Evolutionary conservation across 78 protist species (phyloP).

Genomic region (Dictyostelium capitatum): DNA sequence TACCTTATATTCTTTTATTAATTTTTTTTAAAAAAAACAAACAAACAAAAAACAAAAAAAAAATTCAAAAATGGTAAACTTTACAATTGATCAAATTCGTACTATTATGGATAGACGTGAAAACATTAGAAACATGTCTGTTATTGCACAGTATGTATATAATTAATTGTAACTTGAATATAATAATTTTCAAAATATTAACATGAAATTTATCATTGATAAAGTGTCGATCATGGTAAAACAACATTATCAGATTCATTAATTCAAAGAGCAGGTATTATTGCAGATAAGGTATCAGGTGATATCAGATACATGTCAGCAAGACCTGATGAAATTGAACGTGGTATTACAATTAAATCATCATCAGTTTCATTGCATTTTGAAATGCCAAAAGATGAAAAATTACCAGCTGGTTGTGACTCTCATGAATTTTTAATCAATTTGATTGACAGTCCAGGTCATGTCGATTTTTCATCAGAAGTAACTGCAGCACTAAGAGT

Average conservation of each 20-base stretch:
- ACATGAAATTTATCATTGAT: background rate
- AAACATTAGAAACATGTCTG: constrained; percentile 98
- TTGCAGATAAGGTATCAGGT: constrained; percentile 97
- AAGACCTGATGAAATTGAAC: constrained; percentile 98
- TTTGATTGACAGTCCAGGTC: constrained; percentile 99
- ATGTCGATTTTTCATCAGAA: constrained; percentile 99
- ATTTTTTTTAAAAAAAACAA: no score
- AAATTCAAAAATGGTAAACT: constrained; percentile 88
- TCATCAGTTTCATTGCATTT: constrained; percentile 98
- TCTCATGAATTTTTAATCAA: constrained; percentile 95
- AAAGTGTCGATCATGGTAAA: constrained; percentile 95
- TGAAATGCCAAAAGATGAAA: constrained; percentile 84
- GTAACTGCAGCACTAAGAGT: constrained; percentile 99
- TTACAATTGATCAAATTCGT: constrained; percentile 96
- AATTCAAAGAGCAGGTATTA: constrained; percentile 98
- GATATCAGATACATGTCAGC: constrained; percentile 98
- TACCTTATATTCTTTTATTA: no score
- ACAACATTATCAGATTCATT: constrained; percentile 99
- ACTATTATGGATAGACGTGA: constrained; percentile 92
- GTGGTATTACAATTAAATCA: constrained; percentile 99
- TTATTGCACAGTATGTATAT: constrained; percentile 96
- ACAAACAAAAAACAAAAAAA: background rate
- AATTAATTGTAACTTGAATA: no score
- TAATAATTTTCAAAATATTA: no score
- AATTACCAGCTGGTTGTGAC: constrained; percentile 66